Evolutionary conservation across 768 basidiomycete genomes (phyloP), one percentile per base, ranked within the genome.

Genomic region (Amanita muscaria): DNA sequence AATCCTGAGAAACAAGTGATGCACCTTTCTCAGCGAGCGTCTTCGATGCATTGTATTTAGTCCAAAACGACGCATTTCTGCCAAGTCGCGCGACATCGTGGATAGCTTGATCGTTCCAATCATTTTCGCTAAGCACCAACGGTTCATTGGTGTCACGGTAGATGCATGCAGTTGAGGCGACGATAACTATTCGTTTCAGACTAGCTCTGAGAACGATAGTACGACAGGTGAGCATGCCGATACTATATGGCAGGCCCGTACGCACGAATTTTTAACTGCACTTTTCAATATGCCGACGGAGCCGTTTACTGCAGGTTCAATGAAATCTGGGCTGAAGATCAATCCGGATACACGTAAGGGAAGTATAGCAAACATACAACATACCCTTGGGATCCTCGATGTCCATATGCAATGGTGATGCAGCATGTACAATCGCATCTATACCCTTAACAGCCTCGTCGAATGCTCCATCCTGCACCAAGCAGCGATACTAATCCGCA

Each of bases 401-500:
- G 1, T 69, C 61, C 19, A 65, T 48, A 42, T 70, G 62, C 53
- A 79, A 69, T 1, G 84, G 83, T 1, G 83, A 83, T 0, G 83
- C 83, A 4, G 70, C 76, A 54, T 87, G 86, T 30, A 65, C 70
- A 40, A 91, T 74, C 0, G 73, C 88, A 48, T 86, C 79, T 7
- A 89, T 77, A 1, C 72, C 85, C 58, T 79, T 76, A 48, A 89
- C 81, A 1, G 79, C 85, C 36, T 86, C 78, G 56, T 90, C 85
- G 49, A 88, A 92, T 1, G 80, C 83, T 5, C 74, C 76, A 1
- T 71, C 72, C 79, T 80, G 19, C 12, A 12, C 2, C 15, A 41
- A n/a, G 46, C 16, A 35, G 3, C 11, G 18, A 30, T 18, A 15
- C 21, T n/a, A n/a, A n/a, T n/a, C n/a, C n/a, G n/a, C n/a, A n/a